These are phyloP conservation scores for Naganishia onofrii DNA, from an alignment of 768 basidiomycete species.

Conservation along the genomic window DNA sequence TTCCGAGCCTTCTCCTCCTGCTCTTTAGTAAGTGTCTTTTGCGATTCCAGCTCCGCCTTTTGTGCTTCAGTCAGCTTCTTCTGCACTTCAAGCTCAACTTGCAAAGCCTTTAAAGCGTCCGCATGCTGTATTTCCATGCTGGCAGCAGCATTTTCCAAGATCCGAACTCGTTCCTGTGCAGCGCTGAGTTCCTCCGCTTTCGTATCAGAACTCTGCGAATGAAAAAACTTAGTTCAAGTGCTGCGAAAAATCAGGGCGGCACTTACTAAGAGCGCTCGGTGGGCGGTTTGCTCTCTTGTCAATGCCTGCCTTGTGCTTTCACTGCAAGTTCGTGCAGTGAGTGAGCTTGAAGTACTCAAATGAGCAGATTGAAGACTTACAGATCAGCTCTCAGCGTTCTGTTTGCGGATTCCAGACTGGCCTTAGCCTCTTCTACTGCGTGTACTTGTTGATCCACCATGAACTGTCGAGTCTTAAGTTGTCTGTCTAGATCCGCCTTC, in stretches of 20 bases:
- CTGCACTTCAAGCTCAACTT: slow-evolving; percentile 14
- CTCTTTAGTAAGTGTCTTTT: slow-evolving; percentile 1
- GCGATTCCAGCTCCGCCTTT: slow-evolving; percentile 1
- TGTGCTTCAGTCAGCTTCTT: not conserved
- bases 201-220: not conserved
- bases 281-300: slow-evolving; percentile 17
- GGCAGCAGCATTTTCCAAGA: not conserved
- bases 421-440: slow-evolving; percentile 20
- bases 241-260: not conserved
- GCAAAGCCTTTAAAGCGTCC: slow-evolving; percentile 5
- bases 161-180: not conserved
- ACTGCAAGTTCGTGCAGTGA: not conserved
- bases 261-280: slow-evolving; percentile 23
- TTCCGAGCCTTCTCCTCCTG: slow-evolving; percentile 2
- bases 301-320: slow-evolving; percentile 21
- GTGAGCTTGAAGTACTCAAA: not conserved
- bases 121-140: not conserved
- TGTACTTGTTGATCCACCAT: slow-evolving; percentile 24
- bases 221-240: not conserved
- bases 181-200: slow-evolving; percentile 6
- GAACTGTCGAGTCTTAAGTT: slow-evolving; percentile 23
- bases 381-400: slow-evolving; percentile 13
- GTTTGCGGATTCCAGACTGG: slow-evolving; percentile 12
- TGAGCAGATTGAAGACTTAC: not conserved
- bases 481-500: slow-evolving; percentile 24